phyloP scores from a whole-genome alignment of 371 early-diverging fungal genomes.

The Apophysomyces sp. region DNA sequence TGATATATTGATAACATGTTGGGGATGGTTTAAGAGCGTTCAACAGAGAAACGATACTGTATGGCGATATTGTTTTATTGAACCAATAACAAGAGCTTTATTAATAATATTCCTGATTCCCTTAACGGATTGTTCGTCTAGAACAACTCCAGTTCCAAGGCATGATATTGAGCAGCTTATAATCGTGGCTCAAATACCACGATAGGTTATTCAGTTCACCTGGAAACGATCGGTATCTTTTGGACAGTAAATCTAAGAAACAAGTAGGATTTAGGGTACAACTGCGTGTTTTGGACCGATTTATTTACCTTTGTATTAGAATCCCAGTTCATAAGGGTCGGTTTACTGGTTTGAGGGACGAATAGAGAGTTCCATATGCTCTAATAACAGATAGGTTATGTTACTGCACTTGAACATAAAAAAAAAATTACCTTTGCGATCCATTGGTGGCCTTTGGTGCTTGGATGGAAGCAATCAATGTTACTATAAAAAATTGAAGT shows the following conservation, averaged over 20 bases:
- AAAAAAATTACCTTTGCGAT: constrained; percentile 7
- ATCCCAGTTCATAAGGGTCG: not conserved
- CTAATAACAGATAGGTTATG: not conserved
- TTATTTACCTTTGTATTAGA: not conserved
- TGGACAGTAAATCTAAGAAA: not conserved
- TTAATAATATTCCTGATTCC: too few relatives aligned
- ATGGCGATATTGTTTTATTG: too few relatives aligned
- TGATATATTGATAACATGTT: too few relatives aligned
- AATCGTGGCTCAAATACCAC: too few relatives aligned
- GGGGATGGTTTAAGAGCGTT: too few relatives aligned
- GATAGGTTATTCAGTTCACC: not conserved
- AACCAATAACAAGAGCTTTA: too few relatives aligned
- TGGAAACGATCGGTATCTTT: not conserved
- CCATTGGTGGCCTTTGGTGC: constrained; percentile 7
- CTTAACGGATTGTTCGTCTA: too few relatives aligned
- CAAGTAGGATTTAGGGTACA: not conserved
- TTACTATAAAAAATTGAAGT: not conserved
- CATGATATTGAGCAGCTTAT: too few relatives aligned
- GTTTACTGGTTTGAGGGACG: not conserved
- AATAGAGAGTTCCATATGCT: not conserved
- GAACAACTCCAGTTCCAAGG: too few relatives aligned
- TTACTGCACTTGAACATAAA: not conserved
- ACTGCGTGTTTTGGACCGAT: not conserved
- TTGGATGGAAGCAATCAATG: constrained; percentile 18
- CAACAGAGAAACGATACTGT: too few relatives aligned